Base-by-base conservation (phyloP, 2,329 filamentous ascomycete species). In the Trichoderma sp. region DNA sequence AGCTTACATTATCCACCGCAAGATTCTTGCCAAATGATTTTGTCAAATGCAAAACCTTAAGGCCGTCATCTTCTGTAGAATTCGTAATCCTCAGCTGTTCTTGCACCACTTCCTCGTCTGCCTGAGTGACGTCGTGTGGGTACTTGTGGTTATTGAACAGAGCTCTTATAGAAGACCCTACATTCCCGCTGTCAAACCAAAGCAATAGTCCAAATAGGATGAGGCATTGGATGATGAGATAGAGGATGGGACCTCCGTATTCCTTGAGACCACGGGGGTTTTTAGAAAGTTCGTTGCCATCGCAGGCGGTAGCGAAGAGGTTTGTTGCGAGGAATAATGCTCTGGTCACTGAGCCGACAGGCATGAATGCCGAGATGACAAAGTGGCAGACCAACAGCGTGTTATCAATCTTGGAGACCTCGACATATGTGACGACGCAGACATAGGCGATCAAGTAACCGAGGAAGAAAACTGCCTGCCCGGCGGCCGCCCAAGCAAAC, bases 1-100 rank as follows among this genome's bases (percentile, higher is more conserved):
- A 97, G 0, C 90, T 92, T 50, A 96, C 87, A 73, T 97, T 92
- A 72, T 97, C 90, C n/a, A 97, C 93, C 3, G 92, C 94, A 1
- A 89, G 88, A 72, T 90, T 90, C 70, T 84, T 84, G 15, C 88
- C 87, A 72, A 97, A 97, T 0, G 86, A 84, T 78, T 97, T 97
- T 35, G 89, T 92, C 2, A 97, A 81, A 76, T 96, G 88, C 52
- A 92, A 79, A 5, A 96, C 91, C n/a, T 90, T 87, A 17, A 97
- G 86, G 17, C 92, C 91, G 71, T 93, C 89, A 2, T 79, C 77
- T 3, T 75, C 72, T 5, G 73, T 73, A 17, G 68, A 67, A 37
- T 70, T 71, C 25, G 86, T 87, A 29, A 92, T 86, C 50, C 90
- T 85, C 4, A 80, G 78, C 5, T 90, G 81, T 76, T 95, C 92